Percentiles rank a stretch among this genome's conserved stretches.
phyloP scores from a whole-genome alignment of 2,329 filamentous ascomycete genomes.

The Diplocarpon rosae region DNA sequence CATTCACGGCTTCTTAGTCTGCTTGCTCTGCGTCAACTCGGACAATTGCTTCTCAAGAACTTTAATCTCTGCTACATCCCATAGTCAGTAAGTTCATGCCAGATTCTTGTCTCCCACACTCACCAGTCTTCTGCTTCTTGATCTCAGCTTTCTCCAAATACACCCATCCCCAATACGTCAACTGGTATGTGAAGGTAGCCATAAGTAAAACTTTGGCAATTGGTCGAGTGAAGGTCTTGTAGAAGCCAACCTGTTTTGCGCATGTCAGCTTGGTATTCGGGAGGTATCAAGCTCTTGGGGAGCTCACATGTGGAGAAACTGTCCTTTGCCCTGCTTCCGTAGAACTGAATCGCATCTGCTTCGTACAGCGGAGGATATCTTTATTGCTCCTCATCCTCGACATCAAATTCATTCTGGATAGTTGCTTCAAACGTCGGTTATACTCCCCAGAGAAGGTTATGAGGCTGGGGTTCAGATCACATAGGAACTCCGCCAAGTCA shows the following conservation, averaged over 20 bases:
- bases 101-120: background rate
- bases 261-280: background rate
- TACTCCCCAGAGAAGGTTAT: no score
- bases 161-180: conserved; percentile 64
- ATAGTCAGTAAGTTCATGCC: no score
- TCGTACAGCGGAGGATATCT: background rate
- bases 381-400: background rate
- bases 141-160: conserved; percentile 65
- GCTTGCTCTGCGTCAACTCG: conserved; percentile 7
- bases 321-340: conserved; percentile 9
- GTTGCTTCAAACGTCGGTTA: no score
- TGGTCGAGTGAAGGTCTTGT: conserved; percentile 62
- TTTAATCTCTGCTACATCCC: conserved; percentile 10
- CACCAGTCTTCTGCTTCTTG: conserved; percentile 38
- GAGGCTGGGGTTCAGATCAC: background rate
- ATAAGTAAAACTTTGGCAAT: conserved; percentile 63
- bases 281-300: no score
- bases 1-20: conserved; percentile 9
- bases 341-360: conserved; percentile 7
- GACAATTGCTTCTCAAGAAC: conserved; percentile 11
- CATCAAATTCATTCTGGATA: background rate
- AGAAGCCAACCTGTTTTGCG: conserved; percentile 48
- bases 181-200: conserved; percentile 68
- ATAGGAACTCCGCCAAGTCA: no score
- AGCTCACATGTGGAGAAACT: conserved; percentile 11